Evolutionary conservation across 768 basidiomycete genomes (phyloP), one percentile per base, ranked within the genome.

Genomic region (Kwoniella mangroviensis): DNA sequence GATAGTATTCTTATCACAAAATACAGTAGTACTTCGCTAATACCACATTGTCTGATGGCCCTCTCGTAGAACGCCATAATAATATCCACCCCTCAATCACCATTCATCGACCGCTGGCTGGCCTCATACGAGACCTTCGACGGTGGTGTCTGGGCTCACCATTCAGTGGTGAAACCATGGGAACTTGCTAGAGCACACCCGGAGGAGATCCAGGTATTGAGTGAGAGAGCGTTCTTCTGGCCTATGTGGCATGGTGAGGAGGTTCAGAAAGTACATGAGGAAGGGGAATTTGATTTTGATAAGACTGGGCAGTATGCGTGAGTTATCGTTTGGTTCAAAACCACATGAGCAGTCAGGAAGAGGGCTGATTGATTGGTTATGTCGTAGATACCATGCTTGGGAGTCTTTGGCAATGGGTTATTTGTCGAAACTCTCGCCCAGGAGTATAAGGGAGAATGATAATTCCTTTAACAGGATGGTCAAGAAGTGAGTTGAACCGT

Each of bases 301-400:
- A 69, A 55, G 4, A 65, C 73, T 0, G 80, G 79, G 22, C 81
- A 83, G 51, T 83, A 79, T 72, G 81, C 81, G 81, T 82, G 64
- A 65, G 81, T 64, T 11, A 7, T 41, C 9, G 28, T 57, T 4
- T 24, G n/a, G 58, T 12, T 5, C 41, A 19, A 17, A 45, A 0
- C 4, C 34, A 34, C 1, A 17, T 49, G 22, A n/a, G 43, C 15
- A 63, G 26, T 11, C 3, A 52, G 41, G 17, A 49, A 21, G 15
- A n/a, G 17, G 11, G 34, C 43, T 51, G 45, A 63, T 64, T 34
- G 28, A 22, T 28, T 52, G 66, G 21, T 19, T 43, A 53, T 75
- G 63, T 1, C n/a, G 13, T 58, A 83, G 83, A 34, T 84, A 84
- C 71, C 83, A 84, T 67, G 79, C 83, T 2, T 84, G 83, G 83